Evolutionary conservation across 2,329 filamentous ascomycete genomes (phyloP).

Genomic region (Karstenula rhodostoma): DNA sequence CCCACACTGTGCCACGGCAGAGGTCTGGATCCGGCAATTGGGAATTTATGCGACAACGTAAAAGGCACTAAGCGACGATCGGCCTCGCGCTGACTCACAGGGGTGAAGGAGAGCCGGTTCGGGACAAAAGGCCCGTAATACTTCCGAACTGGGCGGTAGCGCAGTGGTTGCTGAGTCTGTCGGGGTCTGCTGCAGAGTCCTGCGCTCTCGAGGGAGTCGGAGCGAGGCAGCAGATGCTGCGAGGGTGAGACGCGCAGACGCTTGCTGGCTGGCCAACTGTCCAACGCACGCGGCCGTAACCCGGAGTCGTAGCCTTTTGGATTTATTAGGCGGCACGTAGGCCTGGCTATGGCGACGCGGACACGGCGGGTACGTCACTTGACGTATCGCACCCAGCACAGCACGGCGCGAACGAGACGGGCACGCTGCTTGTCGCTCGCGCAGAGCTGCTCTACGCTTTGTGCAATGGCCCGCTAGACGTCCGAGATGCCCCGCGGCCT

Average conservation of each 20-base stretch:
- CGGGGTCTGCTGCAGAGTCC: conserved; percentile 34
- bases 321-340: conserved; percentile 41
- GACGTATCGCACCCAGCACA: conserved; percentile 47
- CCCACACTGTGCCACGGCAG: conserved; percentile 28
- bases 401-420: conserved; percentile 30
- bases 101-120: conserved; percentile 35
- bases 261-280: conserved; percentile 29
- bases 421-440: conserved; percentile 24
- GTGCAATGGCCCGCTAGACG: conserved; percentile 31
- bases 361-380: conserved; percentile 47
- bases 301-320: conserved; percentile 37
- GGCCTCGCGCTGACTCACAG: conserved; percentile 42
- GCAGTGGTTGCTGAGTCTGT: conserved; percentile 31
- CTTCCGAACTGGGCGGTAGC: conserved; percentile 40
- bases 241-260: conserved; percentile 25
- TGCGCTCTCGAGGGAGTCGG: conserved; percentile 23
- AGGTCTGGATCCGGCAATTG: conserved; percentile 31
- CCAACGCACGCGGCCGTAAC: conserved; percentile 35
- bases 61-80: conserved; percentile 44
- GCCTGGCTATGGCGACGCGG: conserved; percentile 43
- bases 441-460: conserved; percentile 30
- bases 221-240: conserved; percentile 25
- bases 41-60: conserved; percentile 41
- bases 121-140: conserved; percentile 45
- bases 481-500: conserved; percentile 32